phyloP scores from a whole-genome alignment of 495 filamentous ascomycete species.

The Staphylotrichum longicolle region DNA sequence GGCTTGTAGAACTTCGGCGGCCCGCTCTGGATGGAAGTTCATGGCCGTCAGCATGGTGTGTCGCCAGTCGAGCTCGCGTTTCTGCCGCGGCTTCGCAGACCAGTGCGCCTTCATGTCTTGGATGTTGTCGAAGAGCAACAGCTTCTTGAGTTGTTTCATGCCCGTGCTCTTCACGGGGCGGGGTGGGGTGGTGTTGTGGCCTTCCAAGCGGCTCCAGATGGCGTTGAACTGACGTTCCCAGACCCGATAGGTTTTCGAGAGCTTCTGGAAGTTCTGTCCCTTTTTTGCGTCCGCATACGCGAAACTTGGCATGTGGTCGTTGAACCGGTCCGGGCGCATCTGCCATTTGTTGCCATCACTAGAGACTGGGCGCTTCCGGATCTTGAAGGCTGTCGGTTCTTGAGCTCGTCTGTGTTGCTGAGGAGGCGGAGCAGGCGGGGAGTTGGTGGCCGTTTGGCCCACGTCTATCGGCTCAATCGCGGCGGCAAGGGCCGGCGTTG shows the following conservation, averaged over 20 bases:
- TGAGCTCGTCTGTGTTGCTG: too few species aligned
- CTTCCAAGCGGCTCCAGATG: not conserved
- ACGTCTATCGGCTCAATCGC: not conserved
- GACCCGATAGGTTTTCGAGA: not conserved
- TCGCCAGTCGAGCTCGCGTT: conserved; percentile 48
- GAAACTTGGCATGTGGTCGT: not conserved
- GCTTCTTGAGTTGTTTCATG: not conserved
- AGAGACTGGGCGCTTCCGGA: not conserved
- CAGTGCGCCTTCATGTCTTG: conserved; percentile 46
- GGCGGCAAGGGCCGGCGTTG: not conserved
- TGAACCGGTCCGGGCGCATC: not conserved
- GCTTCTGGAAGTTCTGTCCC: not conserved
- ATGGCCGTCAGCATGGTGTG: conserved; percentile 53
- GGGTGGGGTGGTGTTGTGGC: not conserved
- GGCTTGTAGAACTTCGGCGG: conserved; percentile 51
- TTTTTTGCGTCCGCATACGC: not conserved
- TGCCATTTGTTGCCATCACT: not conserved
- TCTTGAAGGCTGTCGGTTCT: not conserved
- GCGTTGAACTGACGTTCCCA: not conserved
- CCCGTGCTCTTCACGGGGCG: too few species aligned
- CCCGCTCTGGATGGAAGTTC: conserved; percentile 40
- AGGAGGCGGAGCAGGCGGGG: not conserved
- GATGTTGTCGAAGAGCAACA: conserved; percentile 28
- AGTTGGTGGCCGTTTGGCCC: not conserved
- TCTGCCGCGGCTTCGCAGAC: conserved; percentile 30